Conservation (phyloP, 257 asterid species). For the Asclepias syriaca region DNA sequence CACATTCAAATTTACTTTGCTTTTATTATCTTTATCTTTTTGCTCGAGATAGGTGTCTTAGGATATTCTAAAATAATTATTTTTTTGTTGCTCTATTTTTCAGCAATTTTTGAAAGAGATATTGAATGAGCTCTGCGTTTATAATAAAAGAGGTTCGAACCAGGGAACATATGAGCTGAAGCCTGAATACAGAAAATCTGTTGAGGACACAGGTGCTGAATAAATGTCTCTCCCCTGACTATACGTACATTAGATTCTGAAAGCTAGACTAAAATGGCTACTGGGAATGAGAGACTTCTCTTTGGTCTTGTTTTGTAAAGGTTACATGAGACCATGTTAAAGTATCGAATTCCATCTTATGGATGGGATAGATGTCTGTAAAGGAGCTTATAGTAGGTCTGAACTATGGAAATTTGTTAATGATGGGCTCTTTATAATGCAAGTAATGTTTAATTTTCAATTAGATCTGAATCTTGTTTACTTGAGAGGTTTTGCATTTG, state of each 20-base stretch:
- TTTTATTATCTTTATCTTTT: too few species aligned
- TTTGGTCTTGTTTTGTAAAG: neutral
- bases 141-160: constrained; percentile 86
- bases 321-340: constrained; percentile 9
- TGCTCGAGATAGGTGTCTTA: neutral
- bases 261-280: constrained; percentile 4
- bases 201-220: constrained; percentile 70
- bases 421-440: neutral
- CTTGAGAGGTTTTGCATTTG: neutral
- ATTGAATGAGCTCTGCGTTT: constrained; percentile 74
- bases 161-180: constrained; percentile 94
- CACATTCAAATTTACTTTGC: too few species aligned
- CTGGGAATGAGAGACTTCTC: neutral
- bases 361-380: constrained; percentile 7
- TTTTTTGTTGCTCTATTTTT: constrained; percentile 19
- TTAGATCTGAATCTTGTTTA: neutral
- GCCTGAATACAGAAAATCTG: constrained; percentile 90
- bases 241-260: constrained; percentile 24
- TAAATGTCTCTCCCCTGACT: constrained; percentile 25
- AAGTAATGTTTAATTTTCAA: neutral
- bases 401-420: neutral
- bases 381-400: constrained; percentile 7
- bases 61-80: neutral
- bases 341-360: constrained; percentile 7
- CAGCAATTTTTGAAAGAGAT: constrained; percentile 95